These are phyloP conservation scores for Pyrenopolyporus hunteri DNA, from an alignment of 495 filamentous ascomycete genomes.

Conservation along the genomic window DNA sequence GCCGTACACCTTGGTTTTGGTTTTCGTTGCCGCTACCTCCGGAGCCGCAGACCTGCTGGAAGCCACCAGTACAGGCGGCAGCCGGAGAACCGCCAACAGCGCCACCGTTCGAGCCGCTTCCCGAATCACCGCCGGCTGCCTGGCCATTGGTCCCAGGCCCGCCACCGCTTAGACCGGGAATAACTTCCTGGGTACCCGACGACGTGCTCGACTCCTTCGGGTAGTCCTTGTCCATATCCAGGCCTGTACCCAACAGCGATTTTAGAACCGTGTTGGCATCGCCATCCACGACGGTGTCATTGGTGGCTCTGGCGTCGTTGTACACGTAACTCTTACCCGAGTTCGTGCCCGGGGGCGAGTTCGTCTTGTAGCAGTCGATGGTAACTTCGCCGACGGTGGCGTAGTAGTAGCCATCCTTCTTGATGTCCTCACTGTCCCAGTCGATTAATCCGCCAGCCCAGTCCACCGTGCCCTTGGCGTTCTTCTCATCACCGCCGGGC, in stretches of 20 bases:
- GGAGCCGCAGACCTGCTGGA: conserved; percentile 45
- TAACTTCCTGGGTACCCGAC: conserved; percentile 27
- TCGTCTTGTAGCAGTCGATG: conserved; percentile 83
- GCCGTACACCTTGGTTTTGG: conserved; percentile 42
- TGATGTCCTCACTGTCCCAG: conserved; percentile 83
- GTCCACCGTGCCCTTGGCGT: conserved; percentile 81
- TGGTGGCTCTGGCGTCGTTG: conserved; percentile 66
- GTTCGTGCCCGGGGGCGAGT: conserved; percentile 62
- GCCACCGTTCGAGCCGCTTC: no score
- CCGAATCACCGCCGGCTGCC: conserved; percentile 37
- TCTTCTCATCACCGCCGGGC: conserved; percentile 84
- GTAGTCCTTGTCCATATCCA: conserved; percentile 66
- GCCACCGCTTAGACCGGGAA: conserved; percentile 46
- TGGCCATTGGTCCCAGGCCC: conserved; percentile 40
- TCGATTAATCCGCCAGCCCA: conserved; percentile 93
- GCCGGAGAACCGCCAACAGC: conserved; percentile 13
- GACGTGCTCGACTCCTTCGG: conserved; percentile 37
- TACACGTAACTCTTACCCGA: conserved; percentile 76
- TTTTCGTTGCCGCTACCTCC: conserved; percentile 29
- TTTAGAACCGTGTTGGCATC: conserved; percentile 78
- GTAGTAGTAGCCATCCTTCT: conserved; percentile 87
- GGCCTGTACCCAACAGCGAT: conserved; percentile 77
- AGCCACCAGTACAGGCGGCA: conserved; percentile 39
- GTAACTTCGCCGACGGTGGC: conserved; percentile 77
- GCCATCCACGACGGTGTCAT: conserved; percentile 76